Base-by-base conservation (phyloP, 768 basidiomycete genomes). In the Wakefieldia striispora region DNA sequence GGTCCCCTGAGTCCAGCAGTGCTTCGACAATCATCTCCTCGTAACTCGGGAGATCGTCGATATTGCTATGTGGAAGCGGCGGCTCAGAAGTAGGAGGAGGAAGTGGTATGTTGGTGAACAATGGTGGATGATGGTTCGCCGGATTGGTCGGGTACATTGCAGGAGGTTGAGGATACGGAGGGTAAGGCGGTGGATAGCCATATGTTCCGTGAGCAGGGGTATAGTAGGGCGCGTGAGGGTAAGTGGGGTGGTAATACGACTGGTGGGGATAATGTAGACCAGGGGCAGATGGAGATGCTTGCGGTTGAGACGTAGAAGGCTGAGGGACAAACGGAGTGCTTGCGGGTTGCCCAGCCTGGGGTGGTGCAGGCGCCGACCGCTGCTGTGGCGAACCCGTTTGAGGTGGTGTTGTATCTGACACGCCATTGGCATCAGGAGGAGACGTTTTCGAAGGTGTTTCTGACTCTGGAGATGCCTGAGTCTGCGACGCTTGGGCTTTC, bases 21-120 rank as follows among this genome's bases (percentile, higher is more conserved):
- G 89, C 90, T 61, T 88, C 86, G 11, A 86, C 87, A 16, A 93
- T 88, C 91, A 94, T 94, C 54, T 93, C 91, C 61, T 94, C 91
- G 49, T 94, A 94, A 55, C 86, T 88, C 7, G 91, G 91, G 42
- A 93, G 74, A 57, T 90, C 80, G n/a, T 76, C 77, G 0, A 65
- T 46, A 23, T 47, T 56, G 31, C 43, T 60, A 17, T 53, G 55
- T 2, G 64, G 52, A 31, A 64, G 53, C 29, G 55, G 57, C 1
- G 54, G 59, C 37, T 69, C 68, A 14, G 67, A 57, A 19, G 70
- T 50, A 37, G 64, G 47, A 2, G 69, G 54, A 42, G 64, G 60
- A 16, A 70, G 67, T 7, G 70, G 61, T 14, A 71, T 59, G 43
- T 65, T 72, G 21, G 71, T 67, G 42, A 71, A 72, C 12, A 71